These are phyloP conservation scores for Colletotrichum magnum DNA, from an alignment of 2,329 filamentous ascomycete genomes.

Conservation along the genomic window DNA sequence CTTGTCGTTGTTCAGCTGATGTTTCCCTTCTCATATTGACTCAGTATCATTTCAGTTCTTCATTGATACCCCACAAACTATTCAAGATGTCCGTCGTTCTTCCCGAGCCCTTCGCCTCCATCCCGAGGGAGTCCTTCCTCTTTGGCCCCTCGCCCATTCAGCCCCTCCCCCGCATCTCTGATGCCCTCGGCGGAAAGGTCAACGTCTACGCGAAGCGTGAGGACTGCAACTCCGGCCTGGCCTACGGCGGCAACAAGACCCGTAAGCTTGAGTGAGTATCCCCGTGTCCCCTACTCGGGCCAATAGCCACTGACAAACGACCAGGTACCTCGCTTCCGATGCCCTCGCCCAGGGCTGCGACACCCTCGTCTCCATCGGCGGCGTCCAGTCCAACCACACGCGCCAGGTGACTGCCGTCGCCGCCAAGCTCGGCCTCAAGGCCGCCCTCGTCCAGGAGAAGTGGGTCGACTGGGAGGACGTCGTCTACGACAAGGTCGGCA, in stretches of 20 bases:
- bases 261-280: slow-evolving; percentile 73
- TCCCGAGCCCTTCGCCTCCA: slow-evolving; percentile 73
- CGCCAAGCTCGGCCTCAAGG: slow-evolving; percentile 68
- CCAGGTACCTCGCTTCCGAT: slow-evolving; percentile 76
- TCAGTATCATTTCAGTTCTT: background rate
- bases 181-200: slow-evolving; percentile 71
- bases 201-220: slow-evolving; percentile 80
- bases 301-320: background rate
- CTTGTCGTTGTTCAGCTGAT: background rate
- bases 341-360: slow-evolving; percentile 69
- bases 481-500: slow-evolving; percentile 75
- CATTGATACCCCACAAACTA: slow-evolving; percentile 18
- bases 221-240: slow-evolving; percentile 77
- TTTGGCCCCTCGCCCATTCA: slow-evolving; percentile 80
- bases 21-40: background rate
- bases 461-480: slow-evolving; percentile 76
- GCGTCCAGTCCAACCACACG: slow-evolving; percentile 80
- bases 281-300: background rate
- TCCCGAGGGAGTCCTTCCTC: slow-evolving; percentile 73
- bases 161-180: slow-evolving; percentile 74
- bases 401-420: slow-evolving; percentile 76
- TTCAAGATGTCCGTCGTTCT: slow-evolving; percentile 51
- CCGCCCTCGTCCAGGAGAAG: slow-evolving; percentile 74
- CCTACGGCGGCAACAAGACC: slow-evolving; percentile 79
- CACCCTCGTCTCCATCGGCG: slow-evolving; percentile 77